Base-by-base conservation (phyloP, 2,329 filamentous ascomycete genomes). In the Xylaria arbuscula region DNA sequence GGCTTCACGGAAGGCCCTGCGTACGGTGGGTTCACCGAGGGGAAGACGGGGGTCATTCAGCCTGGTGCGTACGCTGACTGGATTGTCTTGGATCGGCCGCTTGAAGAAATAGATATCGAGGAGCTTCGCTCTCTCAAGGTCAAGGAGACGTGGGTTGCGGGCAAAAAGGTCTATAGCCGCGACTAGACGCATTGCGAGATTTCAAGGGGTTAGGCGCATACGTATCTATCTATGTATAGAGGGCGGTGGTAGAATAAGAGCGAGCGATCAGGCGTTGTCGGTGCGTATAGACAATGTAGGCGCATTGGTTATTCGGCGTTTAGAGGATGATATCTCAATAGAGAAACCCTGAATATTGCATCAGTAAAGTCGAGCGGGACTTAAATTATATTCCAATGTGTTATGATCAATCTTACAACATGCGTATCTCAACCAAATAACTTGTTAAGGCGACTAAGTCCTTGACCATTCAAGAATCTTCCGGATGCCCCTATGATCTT, bases 81-180 rank as follows among this genome's bases (percentile, higher is more conserved):
- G 90, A 82, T 92, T 3, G 89, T 93, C n/a, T 78, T 92, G 13
- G 89, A 92, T 70, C 76, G 81, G 68, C 84, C 87, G 53, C 74
- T 91, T 0, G 85, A 86, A 62, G 80, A 74, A 0, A 77, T 86
- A 38, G 80, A 83, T 11, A 67, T 86, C 2, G 88, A 90, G 66
- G 81, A 82, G 13, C 72, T 92, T 62, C 84, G 87, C 28, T 80
- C 79, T 4, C 74, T 90, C 8, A 82, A 78, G 57, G 89, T 92
- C 1, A 83, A 80, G 69, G 90, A 92, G 81, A 92, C 90, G 0
- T 93, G 90, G 90, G 85, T 92, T 42, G 89, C 81, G 2, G 90
- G 90, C 0, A 83, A 73, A 74, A 80, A 71, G 61, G 86, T 88
- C 0, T 88, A 86, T 72, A 62, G 45, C 45, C 70, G 70, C 19